Conservation (phyloP, 2,329 filamentous ascomycete genomes). For the Ophidiomyces ophidiicola region DNA sequence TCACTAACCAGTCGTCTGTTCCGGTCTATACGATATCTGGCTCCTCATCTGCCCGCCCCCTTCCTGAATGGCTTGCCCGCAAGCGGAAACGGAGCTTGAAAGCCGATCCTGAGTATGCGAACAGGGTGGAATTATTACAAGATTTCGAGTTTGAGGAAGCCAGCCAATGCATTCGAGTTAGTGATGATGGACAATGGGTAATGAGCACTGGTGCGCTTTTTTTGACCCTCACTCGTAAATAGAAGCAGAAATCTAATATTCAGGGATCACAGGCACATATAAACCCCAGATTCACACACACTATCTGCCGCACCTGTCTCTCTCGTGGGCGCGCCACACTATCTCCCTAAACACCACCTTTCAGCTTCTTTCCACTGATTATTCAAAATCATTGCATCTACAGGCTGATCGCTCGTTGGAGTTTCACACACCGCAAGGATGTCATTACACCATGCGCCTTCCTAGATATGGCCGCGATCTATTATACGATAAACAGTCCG, state of each 20-base stretch:
- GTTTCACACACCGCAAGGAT: slow-evolving; percentile 79
- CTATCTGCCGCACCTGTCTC: slow-evolving; percentile 78
- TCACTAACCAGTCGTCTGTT: slow-evolving; percentile 58
- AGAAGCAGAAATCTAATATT: neutral
- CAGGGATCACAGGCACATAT: slow-evolving; percentile 42
- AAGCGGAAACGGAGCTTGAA: slow-evolving; percentile 85
- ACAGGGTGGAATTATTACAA: slow-evolving; percentile 85
- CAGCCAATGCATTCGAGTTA: slow-evolving; percentile 76
- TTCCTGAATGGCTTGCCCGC: slow-evolving; percentile 90
- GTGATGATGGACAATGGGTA: slow-evolving; percentile 92
- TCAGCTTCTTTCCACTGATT: slow-evolving; percentile 74
- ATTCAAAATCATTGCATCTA: slow-evolving; percentile 85
- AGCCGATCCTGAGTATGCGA: slow-evolving; percentile 82
- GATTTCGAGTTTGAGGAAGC: slow-evolving; percentile 98
- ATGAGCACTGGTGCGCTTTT: slow-evolving; percentile 67
- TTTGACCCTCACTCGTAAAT: slow-evolving; percentile 4
- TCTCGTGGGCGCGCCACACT: slow-evolving; percentile 90
- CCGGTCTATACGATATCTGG: slow-evolving; percentile 93
- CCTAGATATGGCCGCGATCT: slow-evolving; percentile 87
- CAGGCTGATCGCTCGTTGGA: slow-evolving; percentile 85
- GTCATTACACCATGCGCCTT: slow-evolving; percentile 79
- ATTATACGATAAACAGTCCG: slow-evolving; percentile 65
- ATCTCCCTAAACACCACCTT: slow-evolving; percentile 86
- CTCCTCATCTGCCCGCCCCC: slow-evolving; percentile 68
- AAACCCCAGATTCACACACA: slow-evolving; percentile 90